phyloP scores from a whole-genome alignment of 148 eudicot genomes.

The Vaccinium corymbosum region DNA sequence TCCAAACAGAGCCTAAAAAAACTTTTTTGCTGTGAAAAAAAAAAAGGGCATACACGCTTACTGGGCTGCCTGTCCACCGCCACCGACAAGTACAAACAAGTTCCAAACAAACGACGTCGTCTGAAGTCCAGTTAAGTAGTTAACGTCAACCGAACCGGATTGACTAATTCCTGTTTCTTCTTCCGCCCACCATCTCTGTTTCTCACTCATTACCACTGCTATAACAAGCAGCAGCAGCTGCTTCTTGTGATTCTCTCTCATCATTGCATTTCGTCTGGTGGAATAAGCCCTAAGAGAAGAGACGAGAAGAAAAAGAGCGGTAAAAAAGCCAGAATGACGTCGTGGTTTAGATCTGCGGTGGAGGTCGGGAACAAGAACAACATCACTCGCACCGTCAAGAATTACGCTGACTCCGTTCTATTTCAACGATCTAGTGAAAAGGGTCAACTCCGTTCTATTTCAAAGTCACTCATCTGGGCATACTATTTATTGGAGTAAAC shows the following conservation, averaged over 20 bases:
- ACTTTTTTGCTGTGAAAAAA: too few relatives aligned
- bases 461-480: too few relatives aligned
- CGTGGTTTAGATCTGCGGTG: conserved; percentile 86
- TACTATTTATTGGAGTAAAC: too few relatives aligned
- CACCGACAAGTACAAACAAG: too few relatives aligned
- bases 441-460: too few relatives aligned
- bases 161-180: not conserved
- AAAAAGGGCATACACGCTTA: too few relatives aligned
- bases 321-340: conserved; percentile 45
- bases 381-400: conserved; percentile 72
- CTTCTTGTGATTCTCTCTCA: not conserved
- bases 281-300: not conserved
- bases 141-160: not conserved
- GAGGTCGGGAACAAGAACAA: conserved; percentile 90
- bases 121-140: not conserved
- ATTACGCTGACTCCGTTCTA: conserved; percentile 70
- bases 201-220: not conserved
- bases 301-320: not conserved
- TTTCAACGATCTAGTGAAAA: too few relatives aligned
- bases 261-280: not conserved
- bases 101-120: too few relatives aligned
- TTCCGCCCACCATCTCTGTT: not conserved
- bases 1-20: too few relatives aligned
- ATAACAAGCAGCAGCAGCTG: not conserved
- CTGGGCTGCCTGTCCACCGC: too few relatives aligned